Conservation (phyloP, 176 grass and related monocot genomes). For the Avena sativa region DNA sequence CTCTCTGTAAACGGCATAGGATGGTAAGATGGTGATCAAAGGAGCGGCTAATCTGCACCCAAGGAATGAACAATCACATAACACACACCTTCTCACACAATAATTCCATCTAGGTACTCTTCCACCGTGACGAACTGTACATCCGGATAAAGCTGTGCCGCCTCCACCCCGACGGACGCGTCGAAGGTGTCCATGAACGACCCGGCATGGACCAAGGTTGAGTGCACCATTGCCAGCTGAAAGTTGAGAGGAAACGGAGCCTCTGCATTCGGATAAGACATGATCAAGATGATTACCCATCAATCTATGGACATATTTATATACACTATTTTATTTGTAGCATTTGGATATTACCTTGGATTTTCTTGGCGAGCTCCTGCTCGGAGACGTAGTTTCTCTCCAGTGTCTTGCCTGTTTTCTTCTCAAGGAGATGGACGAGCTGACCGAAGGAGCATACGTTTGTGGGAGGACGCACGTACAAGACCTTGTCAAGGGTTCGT, state of each 20-base stretch:
- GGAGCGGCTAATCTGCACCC: too few species aligned
- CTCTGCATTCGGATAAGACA: neutral
- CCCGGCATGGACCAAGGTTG: slow-evolving; percentile 16
- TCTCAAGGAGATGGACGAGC: slow-evolving; percentile 49
- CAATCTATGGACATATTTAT: too few species aligned
- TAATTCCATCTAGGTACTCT: slow-evolving; percentile 37
- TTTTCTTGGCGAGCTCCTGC: slow-evolving; percentile 40
- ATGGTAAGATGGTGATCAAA: too few species aligned
- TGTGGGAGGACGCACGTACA: slow-evolving; percentile 48
- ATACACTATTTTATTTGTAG: neutral
- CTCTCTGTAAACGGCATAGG: too few species aligned
- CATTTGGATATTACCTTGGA: slow-evolving; percentile 37
- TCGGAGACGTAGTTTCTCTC: slow-evolving; percentile 43
- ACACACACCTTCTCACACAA: neutral
- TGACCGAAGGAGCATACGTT: slow-evolving; percentile 45
- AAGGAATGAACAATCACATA: too few species aligned
- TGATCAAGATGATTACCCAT: too few species aligned
- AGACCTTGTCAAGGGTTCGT: slow-evolving; percentile 54
- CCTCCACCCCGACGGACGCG: slow-evolving; percentile 46
- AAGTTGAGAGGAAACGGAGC: slow-evolving; percentile 44
- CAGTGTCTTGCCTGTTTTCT: slow-evolving; percentile 47
- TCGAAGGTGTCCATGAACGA: slow-evolving; percentile 40
- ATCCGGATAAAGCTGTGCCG: slow-evolving; percentile 60
- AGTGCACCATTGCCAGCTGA: slow-evolving; percentile 45
- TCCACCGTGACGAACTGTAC: slow-evolving; percentile 47